Base-by-base conservation (phyloP, 352 stramenopile genomes). In the Phytopythium ostracodes region DNA sequence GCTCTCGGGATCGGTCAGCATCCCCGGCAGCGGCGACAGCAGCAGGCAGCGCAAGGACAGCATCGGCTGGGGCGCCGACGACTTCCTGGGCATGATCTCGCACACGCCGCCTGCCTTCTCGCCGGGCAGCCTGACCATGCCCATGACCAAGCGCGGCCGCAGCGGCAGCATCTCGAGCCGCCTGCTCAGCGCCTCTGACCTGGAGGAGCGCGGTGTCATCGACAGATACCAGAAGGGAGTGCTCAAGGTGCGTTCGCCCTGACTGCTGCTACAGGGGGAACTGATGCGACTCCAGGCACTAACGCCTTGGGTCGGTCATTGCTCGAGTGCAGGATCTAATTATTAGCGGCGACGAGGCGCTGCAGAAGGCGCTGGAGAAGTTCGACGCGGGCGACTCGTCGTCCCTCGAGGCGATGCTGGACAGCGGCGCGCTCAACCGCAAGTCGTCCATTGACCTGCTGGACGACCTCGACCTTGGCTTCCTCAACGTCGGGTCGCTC, bases 41-140 rank as follows among this genome's bases (percentile, higher is more conserved):
- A 7, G 68, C 36, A 70, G 82, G 36, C 72, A 75, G 49, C 83
- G 83, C 58, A 94, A 92, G 69, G 86, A 94, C 70, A 90, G 77
- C 29, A 86, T 94, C 60, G 84, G 84, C 59, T 93, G 84, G 84
- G 82, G 80, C 50, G 81, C 84, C 12, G 86, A 94, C 66, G 86
- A 94, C 70, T 91, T 94, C 40, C 64, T 94, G 38, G 82, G 84
- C 56, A 94, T 94, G 84, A 94, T 94, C 63, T 88, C 78, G 20
- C 89, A 97, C 73, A 96, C 89, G 10, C 89, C 89, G 31, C 89
- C 89, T n/a, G 87, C 87, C 31, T 96, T 97, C 72, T 96, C 89
- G 31, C 88, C 89, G 3, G 88, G 87, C 35, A 96, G 87, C 70
- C 79, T 94, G 51, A 95, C 83, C 33, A 89, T 94, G 81, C 84